phyloP scores from a whole-genome alignment of 2,329 filamentous ascomycete species.

The Colletotrichum sp. region DNA sequence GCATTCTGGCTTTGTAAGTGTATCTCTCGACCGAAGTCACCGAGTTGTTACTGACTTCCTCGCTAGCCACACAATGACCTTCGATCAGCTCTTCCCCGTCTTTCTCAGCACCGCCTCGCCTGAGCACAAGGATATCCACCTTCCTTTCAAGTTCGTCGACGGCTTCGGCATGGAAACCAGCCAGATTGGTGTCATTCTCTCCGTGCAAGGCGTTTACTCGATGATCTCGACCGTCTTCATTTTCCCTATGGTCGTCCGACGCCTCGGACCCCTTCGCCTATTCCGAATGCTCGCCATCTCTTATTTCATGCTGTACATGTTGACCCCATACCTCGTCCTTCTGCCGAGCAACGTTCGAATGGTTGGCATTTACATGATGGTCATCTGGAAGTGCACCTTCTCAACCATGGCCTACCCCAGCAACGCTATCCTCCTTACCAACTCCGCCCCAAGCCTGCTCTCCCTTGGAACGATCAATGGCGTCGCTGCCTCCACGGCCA shows the following conservation, averaged over 20 bases:
- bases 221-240: conserved; percentile 85
- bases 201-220: conserved; percentile 87
- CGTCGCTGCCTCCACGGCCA: conserved; percentile 88
- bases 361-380: conserved; percentile 75
- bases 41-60: conserved; percentile 22
- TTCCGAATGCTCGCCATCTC: conserved; percentile 82
- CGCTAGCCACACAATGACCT: conserved; percentile 90
- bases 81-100: conserved; percentile 91
- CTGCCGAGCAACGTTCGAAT: conserved; percentile 76
- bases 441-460: conserved; percentile 82
- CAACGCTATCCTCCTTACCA: conserved; percentile 86
- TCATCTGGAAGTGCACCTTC: conserved; percentile 93
- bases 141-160: conserved; percentile 89
- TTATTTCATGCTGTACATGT: conserved; percentile 88
- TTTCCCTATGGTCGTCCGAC: conserved; percentile 78
- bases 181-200: conserved; percentile 86
- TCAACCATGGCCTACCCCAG: conserved; percentile 91
- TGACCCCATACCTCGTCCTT: conserved; percentile 87
- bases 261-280: conserved; percentile 78
- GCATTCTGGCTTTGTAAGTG: conserved; percentile 92
- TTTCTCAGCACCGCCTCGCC: conserved; percentile 77
- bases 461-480: conserved; percentile 94
- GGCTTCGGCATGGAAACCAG: conserved; percentile 86
- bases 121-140: conserved; percentile 40
- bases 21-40: conserved; percentile 16